Evolutionary conservation across 78 protist genomes (phyloP), one percentile per base, ranked within the genome.

Genomic region (Tieghemostelium lacteum): DNA sequence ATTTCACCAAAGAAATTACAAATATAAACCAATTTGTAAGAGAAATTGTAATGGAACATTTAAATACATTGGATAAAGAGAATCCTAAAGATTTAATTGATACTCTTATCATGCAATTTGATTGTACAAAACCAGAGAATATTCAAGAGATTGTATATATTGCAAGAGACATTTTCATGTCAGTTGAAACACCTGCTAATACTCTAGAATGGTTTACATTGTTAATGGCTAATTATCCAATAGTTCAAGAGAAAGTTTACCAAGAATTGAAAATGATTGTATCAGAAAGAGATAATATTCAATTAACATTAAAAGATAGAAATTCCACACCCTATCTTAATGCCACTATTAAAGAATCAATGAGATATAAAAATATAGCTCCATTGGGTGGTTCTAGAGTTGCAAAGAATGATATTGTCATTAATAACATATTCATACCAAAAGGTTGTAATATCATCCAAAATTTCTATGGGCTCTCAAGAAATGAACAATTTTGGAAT

Each of bases 311-410:
- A 66, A 17, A 29, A 24, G 61, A 75, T 61, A 37, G 62, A 63
- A 37, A 37, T 3, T 26, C 39, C 2, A 12, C 37, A 20, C 86
- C 86, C 17, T 75, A 75, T n/a, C 3, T 12, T 2, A 36, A 28
- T 63, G 86, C 86, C 14, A 26, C 63, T 5, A 75, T 75, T 49
- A 75, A 75, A 62, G 86, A 75, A 49, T 17, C 40, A 3, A 2
- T 60, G 1, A 39, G 86, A 49, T 31, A n/a, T 52, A 75, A 26
- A 63, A 45, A 28, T 5, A 22, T 62, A 3, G 40, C 65, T 33
- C 73, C 86, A 49, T 34, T 62, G 22, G 64, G 64, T 26, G 5
- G 64, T 3, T 75, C 88, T 6, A 50, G 75, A 24, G 58, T 40
- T 0, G 39, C 50, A 12, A 36, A 54, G 37, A 67, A 78, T 34